These are phyloP conservation scores for Tirmania nivea DNA, from an alignment of 495 filamentous ascomycete genomes.

Conservation along the genomic window DNA sequence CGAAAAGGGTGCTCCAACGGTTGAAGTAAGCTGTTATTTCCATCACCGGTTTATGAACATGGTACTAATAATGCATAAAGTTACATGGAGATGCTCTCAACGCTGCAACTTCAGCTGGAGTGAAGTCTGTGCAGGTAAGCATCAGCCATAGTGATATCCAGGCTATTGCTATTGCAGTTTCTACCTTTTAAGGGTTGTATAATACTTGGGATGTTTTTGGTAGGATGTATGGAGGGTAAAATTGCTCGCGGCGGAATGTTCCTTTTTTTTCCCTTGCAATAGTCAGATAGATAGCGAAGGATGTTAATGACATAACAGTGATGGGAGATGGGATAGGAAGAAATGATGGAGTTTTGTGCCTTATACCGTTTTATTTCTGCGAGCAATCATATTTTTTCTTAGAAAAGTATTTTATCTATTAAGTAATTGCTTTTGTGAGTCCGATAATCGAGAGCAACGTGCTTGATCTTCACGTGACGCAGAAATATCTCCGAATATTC, in stretches of 20 bases:
- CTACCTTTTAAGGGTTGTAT: conserved; percentile 28
- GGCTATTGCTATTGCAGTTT: conserved; percentile 77
- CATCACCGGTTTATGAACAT: not conserved
- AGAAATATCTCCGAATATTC: not conserved
- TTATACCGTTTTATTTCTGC: not conserved
- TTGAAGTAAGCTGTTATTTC: conserved; percentile 44
- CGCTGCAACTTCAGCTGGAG: conserved; percentile 60
- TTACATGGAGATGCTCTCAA: conserved; percentile 63
- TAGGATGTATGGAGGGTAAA: not conserved
- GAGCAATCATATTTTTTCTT: not conserved
- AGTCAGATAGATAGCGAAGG: not conserved
- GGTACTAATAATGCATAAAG: conserved; percentile 31
- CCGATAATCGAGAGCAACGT: not conserved
- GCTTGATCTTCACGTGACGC: not conserved
- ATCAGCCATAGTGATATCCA: conserved; percentile 87
- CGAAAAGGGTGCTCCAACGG: conserved; percentile 57
- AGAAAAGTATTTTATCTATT: not conserved
- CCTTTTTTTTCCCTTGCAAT: too few relatives aligned
- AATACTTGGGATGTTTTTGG: conserved; percentile 17
- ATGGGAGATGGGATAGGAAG: not conserved
- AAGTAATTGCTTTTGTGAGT: not conserved
- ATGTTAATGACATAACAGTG: not conserved
- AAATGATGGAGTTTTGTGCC: not conserved
- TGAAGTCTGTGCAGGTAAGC: conserved; percentile 72
- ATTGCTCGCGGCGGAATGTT: not conserved